A percentile compares a stretch with the other conserved stretches of the same genome.
These are phyloP conservation scores for Magnaporthales sp. DNA, from an alignment of 2,329 filamentous ascomycete species.

Conservation along the genomic window DNA sequence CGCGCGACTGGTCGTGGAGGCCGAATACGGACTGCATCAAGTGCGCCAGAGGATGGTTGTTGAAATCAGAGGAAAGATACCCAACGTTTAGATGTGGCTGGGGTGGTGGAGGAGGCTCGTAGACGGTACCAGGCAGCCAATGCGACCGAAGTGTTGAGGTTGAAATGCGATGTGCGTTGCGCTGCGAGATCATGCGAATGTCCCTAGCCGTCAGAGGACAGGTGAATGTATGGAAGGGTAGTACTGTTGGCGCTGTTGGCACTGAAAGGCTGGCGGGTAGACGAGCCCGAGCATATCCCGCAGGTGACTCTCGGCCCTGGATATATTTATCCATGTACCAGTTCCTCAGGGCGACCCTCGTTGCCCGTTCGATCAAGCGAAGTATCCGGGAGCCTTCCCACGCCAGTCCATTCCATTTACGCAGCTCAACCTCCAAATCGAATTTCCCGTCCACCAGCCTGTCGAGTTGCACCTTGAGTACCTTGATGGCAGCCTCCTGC, in stretches of 20 bases:
- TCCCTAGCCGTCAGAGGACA: slow-evolving; percentile 86
- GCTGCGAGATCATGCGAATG: slow-evolving; percentile 87
- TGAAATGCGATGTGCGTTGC: slow-evolving; percentile 88
- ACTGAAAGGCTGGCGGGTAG: slow-evolving; percentile 66
- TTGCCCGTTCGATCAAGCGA: slow-evolving; percentile 75
- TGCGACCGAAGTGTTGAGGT: slow-evolving; percentile 77
- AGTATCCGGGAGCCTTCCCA: slow-evolving; percentile 88
- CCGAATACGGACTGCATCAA: slow-evolving; percentile 99
- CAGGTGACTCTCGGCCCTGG: slow-evolving; percentile 43
- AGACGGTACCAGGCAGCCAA: slow-evolving; percentile 78
- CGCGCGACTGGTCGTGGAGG: slow-evolving; percentile 64
- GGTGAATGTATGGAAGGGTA: slow-evolving; percentile 97
- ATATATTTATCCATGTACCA: slow-evolving; percentile 84
- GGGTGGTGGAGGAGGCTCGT: slow-evolving; percentile 76
- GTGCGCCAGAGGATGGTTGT: slow-evolving; percentile 94
- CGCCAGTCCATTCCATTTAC: slow-evolving; percentile 59
- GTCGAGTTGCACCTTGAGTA: slow-evolving; percentile 38
- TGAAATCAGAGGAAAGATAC: slow-evolving; percentile 97
- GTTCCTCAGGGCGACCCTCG: slow-evolving; percentile 67
- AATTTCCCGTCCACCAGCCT: slow-evolving; percentile 21
- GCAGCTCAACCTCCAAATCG: slow-evolving; percentile 31
- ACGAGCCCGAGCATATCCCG: slow-evolving; percentile 62
- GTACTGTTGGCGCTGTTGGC: slow-evolving; percentile 83
- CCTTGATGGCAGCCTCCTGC: slow-evolving; percentile 41
- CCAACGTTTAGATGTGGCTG: slow-evolving; percentile 80